Conservation (phyloP, 1,139 yeast species). For the Saccharomyces hybrid region DNA sequence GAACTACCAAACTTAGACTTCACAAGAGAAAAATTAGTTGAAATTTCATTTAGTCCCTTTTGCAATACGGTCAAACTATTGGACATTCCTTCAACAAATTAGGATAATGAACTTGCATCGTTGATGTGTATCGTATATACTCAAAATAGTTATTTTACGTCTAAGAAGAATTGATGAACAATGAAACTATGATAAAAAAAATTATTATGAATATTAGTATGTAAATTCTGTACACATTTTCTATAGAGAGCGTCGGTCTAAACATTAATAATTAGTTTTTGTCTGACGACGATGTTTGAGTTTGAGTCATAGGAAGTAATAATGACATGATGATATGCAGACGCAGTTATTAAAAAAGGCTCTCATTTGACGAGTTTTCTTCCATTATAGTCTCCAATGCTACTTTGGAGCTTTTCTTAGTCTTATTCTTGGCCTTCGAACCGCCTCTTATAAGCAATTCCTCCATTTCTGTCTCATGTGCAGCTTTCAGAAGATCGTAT, state of each 20-base stretch:
- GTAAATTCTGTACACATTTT: background rate
- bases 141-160: background rate
- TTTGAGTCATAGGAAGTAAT: no score
- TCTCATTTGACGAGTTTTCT: background rate
- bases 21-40: conserved; percentile 75
- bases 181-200: background rate
- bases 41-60: conserved; percentile 59
- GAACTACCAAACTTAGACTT: conserved; percentile 78
- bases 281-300: no score
- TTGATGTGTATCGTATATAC: background rate
- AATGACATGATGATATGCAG: no score
- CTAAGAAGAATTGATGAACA: background rate
- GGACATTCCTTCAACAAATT: background rate
- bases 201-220: background rate
- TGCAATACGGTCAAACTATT: conserved; percentile 10
- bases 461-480: conserved; percentile 3
- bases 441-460: background rate
- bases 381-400: background rate
- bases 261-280: no score
- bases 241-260: background rate
- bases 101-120: conserved; percentile 6
- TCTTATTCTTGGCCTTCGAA: background rate
- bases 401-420: background rate
- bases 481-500: conserved; percentile 8
- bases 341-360: background rate